Evolutionary conservation across 179 eudicot species (phyloP).

Genomic region (Drosera spatulata): DNA sequence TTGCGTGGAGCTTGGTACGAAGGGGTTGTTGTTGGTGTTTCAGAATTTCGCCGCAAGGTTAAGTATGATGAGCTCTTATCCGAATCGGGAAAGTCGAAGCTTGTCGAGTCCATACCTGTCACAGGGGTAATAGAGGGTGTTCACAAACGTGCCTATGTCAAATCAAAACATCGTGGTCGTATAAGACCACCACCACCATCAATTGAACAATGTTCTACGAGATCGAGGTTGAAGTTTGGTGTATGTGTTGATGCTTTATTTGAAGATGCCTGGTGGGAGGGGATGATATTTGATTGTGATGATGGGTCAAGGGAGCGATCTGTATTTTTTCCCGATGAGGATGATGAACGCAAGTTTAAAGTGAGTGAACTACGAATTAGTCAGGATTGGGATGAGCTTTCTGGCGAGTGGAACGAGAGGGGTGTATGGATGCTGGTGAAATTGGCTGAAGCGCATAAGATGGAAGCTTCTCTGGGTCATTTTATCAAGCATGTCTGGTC

Average conservation of each 20-base stretch:
- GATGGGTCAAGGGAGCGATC: slow-evolving; percentile 24
- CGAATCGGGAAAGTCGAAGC: slow-evolving; percentile 16
- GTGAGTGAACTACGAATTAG: slow-evolving; percentile 25
- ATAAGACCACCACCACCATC: slow-evolving; percentile 30
- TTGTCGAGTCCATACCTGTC: slow-evolving; percentile 34
- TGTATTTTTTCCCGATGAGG: slow-evolving; percentile 46
- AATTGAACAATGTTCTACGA: slow-evolving; percentile 6
- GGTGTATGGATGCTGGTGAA: slow-evolving; percentile 35
- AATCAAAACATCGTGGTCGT: slow-evolving; percentile 29
- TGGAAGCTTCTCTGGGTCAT: slow-evolving; percentile 12
- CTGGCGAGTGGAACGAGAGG: slow-evolving; percentile 38
- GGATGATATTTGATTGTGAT: slow-evolving; percentile 33
- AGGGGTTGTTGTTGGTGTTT: slow-evolving; percentile 27
- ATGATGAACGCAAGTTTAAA: slow-evolving; percentile 23
- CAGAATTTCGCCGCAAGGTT: slow-evolving; percentile 21
- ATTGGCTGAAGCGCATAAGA: slow-evolving; percentile 19
- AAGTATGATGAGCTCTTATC: slow-evolving; percentile 36
- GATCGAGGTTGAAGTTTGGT: slow-evolving; percentile 21
- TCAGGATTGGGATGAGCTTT: slow-evolving; percentile 46
- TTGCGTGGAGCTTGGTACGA: slow-evolving; percentile 79
- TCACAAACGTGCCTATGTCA: slow-evolving; percentile 25
- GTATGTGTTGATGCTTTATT: slow-evolving; percentile 34
- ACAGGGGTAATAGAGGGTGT: slow-evolving; percentile 32
- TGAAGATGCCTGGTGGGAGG: slow-evolving; percentile 58
- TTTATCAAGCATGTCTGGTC: slow-evolving; percentile 30